Conservation (phyloP, 1,139 yeast species). For the Meyerozyma smithsonii region DNA sequence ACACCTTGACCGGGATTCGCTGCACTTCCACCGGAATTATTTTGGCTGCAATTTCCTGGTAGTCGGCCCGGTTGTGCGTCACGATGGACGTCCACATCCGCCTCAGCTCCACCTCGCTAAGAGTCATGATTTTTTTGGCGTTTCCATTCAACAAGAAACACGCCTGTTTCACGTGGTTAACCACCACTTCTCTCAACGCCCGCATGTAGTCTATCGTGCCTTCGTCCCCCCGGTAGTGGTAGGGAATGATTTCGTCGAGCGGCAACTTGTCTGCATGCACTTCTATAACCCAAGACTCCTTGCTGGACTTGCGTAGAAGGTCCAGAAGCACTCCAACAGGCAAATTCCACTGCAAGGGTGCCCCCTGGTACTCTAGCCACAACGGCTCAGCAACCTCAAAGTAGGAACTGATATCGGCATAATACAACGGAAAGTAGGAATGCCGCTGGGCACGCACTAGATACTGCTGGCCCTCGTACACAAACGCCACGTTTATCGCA, state of each 20-base stretch:
- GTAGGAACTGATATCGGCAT: slow-evolving; percentile 36
- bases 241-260: slow-evolving; percentile 47
- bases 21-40: slow-evolving; percentile 35
- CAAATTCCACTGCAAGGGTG: slow-evolving; percentile 70
- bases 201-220: slow-evolving; percentile 19
- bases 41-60: slow-evolving; percentile 18
- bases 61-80: slow-evolving; percentile 25
- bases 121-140: slow-evolving; percentile 68
- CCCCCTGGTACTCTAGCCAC: slow-evolving; percentile 67
- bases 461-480: slow-evolving; percentile 18
- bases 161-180: slow-evolving; percentile 77
- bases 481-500: slow-evolving; percentile 39
- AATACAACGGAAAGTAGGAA: slow-evolving; percentile 53
- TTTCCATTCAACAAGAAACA: slow-evolving; percentile 69
- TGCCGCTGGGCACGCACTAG: slow-evolving; percentile 35
- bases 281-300: slow-evolving; percentile 43
- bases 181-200: slow-evolving; percentile 49
- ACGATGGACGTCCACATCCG: slow-evolving; percentile 52
- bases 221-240: slow-evolving; percentile 15
- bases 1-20: slow-evolving; percentile 57
- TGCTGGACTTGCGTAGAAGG: slow-evolving; percentile 17
- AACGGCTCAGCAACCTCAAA: slow-evolving; percentile 30
- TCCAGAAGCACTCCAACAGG: slow-evolving; percentile 77
- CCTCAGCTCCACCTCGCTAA: slow-evolving; percentile 58
- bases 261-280: slow-evolving; percentile 48